Conservation (phyloP, 345 rosid species). For the Eucalyptus urophylla region DNA sequence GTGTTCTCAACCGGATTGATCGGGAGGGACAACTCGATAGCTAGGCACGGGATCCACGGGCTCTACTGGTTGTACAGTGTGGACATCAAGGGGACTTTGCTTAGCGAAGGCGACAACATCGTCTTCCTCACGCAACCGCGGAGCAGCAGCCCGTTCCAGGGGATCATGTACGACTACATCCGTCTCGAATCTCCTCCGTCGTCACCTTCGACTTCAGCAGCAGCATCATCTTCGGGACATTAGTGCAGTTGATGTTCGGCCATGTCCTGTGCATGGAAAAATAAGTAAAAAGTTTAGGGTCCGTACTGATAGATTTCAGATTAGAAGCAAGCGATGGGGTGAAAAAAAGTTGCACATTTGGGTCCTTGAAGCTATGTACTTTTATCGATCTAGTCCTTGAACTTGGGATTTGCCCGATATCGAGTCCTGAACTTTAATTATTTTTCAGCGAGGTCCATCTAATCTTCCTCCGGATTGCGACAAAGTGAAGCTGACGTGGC, state of each 20-base stretch:
- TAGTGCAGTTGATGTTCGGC: neutral
- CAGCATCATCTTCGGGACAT: neutral
- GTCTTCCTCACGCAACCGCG: slow-evolving; percentile 51
- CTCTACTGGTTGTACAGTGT: slow-evolving; percentile 59
- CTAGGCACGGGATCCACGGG: slow-evolving; percentile 94
- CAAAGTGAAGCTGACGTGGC: neutral
- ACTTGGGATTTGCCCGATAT: neutral
- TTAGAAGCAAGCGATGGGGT: neutral
- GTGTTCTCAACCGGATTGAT: slow-evolving; percentile 57
- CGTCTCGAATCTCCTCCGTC: slow-evolving; percentile 56
- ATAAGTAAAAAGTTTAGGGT: neutral
- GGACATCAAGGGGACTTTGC: slow-evolving; percentile 29
- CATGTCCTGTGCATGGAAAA: neutral
- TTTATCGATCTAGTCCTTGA: neutral
- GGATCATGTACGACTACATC: slow-evolving; percentile 80
- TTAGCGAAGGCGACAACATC: slow-evolving; percentile 48
- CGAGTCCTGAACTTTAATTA: neutral
- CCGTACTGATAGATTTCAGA: neutral
- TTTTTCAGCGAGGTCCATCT: neutral
- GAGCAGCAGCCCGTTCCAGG: slow-evolving; percentile 48
- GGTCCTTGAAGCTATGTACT: neutral
- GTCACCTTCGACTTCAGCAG: neutral
- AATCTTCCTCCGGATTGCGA: neutral
- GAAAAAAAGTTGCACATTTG: neutral
- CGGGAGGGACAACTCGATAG: slow-evolving; percentile 79